Base-by-base conservation (phyloP, 192 early-diverging fungal genomes). In the Diversispora epigaea region DNA sequence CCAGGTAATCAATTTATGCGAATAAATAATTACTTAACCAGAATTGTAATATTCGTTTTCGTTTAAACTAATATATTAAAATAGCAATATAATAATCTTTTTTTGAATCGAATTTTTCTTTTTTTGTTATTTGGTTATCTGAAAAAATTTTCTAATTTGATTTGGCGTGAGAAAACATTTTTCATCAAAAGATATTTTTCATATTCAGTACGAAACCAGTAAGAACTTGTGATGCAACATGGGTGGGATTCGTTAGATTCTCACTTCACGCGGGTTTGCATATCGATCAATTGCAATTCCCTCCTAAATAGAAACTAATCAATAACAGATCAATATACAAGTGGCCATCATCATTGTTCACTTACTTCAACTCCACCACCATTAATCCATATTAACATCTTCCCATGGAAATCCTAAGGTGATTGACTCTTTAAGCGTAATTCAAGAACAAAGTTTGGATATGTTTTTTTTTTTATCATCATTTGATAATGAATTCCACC, bases 181-280 rank as follows among this genome's bases (percentile, higher is more conserved):
- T 54, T 41, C 52, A 55, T 55, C 45, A 70, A 55, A 54, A 9
- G 68, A 70, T 40, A 41, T 25, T 50, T 70, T 14, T 47, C n/a
- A 25, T 70, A 71, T 56, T 56, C 4, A 71, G 17, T 46, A 71
- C 68, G 39, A 71, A 56, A 54, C 32, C 68, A 56, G n/a, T 9
- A 70, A 70, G 68, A 12, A 71, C 50, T 54, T 50, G 46, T 52
- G 67, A 69, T 3, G 47, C 7, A 69, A 69, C 3, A 6, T 50
- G 46, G 45, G 32, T 11, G 32, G 68, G 47, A 69, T 69, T 69
- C 2, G 0, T 4, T 71, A 71, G 49, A 71, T 57, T 56, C 39
- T 71, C 14, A 71, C 54, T 55, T 45, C 22, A n/a, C n/a, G 11
- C 22, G 25, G 1, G 10, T 55, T 52, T 57, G 4, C n/a, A 41